Conservation (phyloP, 2,329 filamentous ascomycete genomes). For the Alternaria conjuncta region DNA sequence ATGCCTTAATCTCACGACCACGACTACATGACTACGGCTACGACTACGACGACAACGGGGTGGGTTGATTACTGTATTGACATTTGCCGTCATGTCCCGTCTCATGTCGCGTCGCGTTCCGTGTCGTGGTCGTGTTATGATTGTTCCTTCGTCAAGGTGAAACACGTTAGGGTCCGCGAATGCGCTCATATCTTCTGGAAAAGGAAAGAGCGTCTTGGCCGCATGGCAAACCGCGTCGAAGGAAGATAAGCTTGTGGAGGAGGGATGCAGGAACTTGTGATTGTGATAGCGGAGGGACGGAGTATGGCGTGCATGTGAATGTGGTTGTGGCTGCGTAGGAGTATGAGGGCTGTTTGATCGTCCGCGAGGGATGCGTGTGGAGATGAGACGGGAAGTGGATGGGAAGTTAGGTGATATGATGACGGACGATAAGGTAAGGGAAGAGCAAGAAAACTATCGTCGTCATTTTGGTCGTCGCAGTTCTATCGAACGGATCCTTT, state of each 20-base stretch:
- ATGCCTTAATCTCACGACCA: neutral
- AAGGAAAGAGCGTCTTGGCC: neutral
- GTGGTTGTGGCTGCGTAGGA: neutral
- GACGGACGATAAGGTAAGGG: neutral
- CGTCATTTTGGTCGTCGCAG: neutral
- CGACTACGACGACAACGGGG: neutral
- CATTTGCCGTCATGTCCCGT: neutral
- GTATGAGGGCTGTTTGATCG: constrained; percentile 11
- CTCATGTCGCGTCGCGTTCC: neutral
- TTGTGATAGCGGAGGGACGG: neutral
- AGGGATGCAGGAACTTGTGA: neutral
- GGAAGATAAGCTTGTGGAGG: neutral
- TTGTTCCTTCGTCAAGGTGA: neutral
- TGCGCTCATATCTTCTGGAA: neutral
- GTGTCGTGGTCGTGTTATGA: neutral
- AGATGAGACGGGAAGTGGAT: neutral
- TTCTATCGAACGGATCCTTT: neutral
- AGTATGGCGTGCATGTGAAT: constrained; percentile 3
- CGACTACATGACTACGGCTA: neutral
- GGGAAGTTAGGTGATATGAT: neutral
- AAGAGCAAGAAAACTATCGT: neutral
- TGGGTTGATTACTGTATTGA: neutral
- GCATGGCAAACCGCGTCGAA: neutral
- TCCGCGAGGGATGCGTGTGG: neutral
- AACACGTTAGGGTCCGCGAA: neutral